phyloP scores from a whole-genome alignment of 140 eudicot species.

The Eryngium alpinum region DNA sequence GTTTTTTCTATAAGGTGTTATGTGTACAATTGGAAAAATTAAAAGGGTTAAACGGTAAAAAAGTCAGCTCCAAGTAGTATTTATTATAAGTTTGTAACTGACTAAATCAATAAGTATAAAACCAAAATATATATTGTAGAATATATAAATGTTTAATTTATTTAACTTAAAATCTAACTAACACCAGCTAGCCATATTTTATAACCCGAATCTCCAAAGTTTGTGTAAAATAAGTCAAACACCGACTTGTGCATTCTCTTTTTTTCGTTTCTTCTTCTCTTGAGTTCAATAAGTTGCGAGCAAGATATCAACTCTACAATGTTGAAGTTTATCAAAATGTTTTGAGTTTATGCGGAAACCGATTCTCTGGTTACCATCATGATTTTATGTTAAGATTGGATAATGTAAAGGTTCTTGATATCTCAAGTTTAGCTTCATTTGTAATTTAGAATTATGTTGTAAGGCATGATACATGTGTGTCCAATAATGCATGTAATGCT shows the following conservation, averaged over 20 bases:
- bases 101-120: not conserved
- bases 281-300: conserved; percentile 23
- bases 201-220: not conserved
- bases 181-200: not conserved
- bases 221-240: conserved; percentile 35
- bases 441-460: conserved; percentile 56
- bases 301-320: too few species aligned
- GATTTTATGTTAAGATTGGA: conserved; percentile 36
- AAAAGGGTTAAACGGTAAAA: too few species aligned
- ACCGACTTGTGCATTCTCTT: conserved; percentile 22
- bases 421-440: conserved; percentile 41
- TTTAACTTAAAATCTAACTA: not conserved
- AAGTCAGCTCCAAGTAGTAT: too few species aligned
- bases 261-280: conserved; percentile 26
- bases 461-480: conserved; percentile 45
- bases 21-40: too few species aligned
- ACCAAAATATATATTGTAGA: not conserved
- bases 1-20: too few species aligned
- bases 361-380: conserved; percentile 42
- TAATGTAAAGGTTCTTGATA: conserved; percentile 42
- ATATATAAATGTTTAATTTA: not conserved
- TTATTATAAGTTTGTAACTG: too few species aligned
- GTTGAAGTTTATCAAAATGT: conserved; percentile 34
- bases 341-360: conserved; percentile 33
- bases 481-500: not conserved